These are phyloP conservation scores for Mycena rebaudengoi DNA, from an alignment of 768 basidiomycete genomes.

Conservation along the genomic window DNA sequence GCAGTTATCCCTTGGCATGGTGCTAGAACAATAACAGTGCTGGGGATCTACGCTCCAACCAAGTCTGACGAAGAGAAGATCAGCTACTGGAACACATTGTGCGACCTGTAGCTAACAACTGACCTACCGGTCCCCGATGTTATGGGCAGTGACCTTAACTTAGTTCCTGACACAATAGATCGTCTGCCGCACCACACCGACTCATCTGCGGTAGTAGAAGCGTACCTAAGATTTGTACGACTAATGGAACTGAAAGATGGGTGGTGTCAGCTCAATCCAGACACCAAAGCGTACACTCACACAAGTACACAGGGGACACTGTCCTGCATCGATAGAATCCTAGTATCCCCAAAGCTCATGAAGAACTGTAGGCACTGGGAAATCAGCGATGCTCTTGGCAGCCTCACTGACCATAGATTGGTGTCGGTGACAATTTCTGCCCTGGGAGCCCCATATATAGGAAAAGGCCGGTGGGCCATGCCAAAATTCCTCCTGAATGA, in stretches of 20 bases:
- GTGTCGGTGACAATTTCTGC: no score
- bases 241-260: no score
- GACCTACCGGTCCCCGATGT: background rate
- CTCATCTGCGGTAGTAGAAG: background rate
- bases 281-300: background rate
- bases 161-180: background rate
- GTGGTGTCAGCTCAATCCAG: background rate
- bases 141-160: no score
- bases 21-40: background rate
- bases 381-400: no score
- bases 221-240: no score
- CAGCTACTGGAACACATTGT: background rate
- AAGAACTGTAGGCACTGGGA: background rate
- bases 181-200: background rate
- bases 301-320: background rate
- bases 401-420: no score
- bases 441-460: no score
- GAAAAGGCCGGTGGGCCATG: no score
- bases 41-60: background rate
- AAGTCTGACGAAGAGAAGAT: background rate
- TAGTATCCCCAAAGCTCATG: background rate
- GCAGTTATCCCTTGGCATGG: background rate
- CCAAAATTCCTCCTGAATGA: no score
- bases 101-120: background rate
- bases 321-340: no score